Conservation (phyloP, 768 basidiomycete species). For the Pleurotus pulmonarius region DNA sequence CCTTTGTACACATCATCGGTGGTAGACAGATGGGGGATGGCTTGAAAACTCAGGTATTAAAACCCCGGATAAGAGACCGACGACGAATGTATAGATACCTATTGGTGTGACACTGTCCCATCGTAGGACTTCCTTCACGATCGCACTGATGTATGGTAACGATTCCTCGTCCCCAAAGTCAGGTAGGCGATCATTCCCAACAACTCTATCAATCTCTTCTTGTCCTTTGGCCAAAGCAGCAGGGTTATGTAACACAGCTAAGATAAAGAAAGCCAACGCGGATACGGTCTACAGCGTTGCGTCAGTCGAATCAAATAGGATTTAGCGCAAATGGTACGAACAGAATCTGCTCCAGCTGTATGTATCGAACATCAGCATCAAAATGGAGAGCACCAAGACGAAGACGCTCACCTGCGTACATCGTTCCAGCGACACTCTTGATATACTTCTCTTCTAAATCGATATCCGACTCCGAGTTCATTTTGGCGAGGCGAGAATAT, state of each 20-base stretch:
- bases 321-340: conserved; percentile 9
- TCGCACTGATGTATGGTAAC: conserved; percentile 29
- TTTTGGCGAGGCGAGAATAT: conserved; percentile 14
- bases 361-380: neutral
- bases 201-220: conserved; percentile 25
- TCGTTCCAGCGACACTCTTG: conserved; percentile 19
- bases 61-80: neutral
- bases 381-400: neutral
- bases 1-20: conserved; percentile 32
- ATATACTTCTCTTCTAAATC: conserved; percentile 16
- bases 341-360: conserved; percentile 26
- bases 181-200: conserved; percentile 25
- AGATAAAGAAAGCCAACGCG: conserved; percentile 18
- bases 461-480: conserved; percentile 13
- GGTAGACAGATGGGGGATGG: conserved; percentile 22
- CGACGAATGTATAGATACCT: conserved; percentile 11
- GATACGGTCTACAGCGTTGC: conserved; percentile 19
- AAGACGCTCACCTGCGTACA: conserved; percentile 19
- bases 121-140: conserved; percentile 28
- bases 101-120: conserved; percentile 21
- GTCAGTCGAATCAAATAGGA: neutral
- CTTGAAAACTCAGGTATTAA: conserved; percentile 13
- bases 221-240: conserved; percentile 24
- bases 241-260: conserved; percentile 26
- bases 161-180: conserved; percentile 21